phyloP scores from a whole-genome alignment of 306 rosid species.

The Crataegus laevigata region DNA sequence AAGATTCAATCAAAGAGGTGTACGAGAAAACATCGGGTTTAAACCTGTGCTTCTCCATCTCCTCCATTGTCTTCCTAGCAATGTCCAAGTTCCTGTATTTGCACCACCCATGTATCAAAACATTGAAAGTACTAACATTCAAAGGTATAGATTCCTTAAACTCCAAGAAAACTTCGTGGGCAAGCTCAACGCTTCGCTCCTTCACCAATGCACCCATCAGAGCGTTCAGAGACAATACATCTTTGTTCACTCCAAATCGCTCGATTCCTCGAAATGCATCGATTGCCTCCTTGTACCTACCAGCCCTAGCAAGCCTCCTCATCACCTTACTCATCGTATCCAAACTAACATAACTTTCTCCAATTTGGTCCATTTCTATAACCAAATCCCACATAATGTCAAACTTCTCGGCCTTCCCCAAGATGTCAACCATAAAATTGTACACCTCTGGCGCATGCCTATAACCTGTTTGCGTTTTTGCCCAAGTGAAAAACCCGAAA shows the following conservation, averaged over 20 bases:
- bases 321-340: constrained; percentile 53
- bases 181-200: constrained; percentile 56
- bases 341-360: constrained; percentile 45
- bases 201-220: constrained; percentile 69
- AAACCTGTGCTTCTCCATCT: constrained; percentile 53
- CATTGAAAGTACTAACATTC: constrained; percentile 41
- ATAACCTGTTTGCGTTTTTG: constrained; percentile 62
- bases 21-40: constrained; percentile 52
- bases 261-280: constrained; percentile 43
- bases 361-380: constrained; percentile 45
- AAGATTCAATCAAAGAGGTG: constrained; percentile 46
- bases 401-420: constrained; percentile 48
- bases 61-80: constrained; percentile 57
- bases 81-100: constrained; percentile 42
- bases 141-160: constrained; percentile 39
- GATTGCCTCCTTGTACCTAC: constrained; percentile 43
- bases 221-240: constrained; percentile 36
- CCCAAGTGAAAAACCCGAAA: constrained; percentile 69
- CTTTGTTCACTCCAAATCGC: constrained; percentile 40
- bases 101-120: constrained; percentile 81
- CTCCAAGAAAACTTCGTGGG: constrained; percentile 46
- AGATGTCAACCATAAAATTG: constrained; percentile 51
- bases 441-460: constrained; percentile 43
- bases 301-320: constrained; percentile 52
- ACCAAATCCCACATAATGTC: constrained; percentile 57